A percentile compares a stretch with the other conserved stretches of the same genome.
Evolutionary conservation across 805 yeast genomes (phyloP).

Genomic region (Kazachstania kunashirensis): DNA sequence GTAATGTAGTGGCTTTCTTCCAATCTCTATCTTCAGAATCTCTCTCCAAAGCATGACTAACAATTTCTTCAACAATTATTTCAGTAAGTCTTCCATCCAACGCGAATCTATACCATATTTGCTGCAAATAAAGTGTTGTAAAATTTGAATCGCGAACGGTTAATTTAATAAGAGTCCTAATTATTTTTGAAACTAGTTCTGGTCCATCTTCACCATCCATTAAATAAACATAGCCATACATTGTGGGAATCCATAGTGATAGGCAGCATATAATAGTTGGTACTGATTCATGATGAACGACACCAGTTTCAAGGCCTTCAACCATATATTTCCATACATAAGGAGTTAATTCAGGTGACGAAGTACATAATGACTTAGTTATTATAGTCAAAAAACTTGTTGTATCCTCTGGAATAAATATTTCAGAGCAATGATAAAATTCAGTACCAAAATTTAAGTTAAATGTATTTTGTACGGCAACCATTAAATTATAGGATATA

Average conservation of each 20-base stretch:
- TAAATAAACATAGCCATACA: constrained; percentile 45
- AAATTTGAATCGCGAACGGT: constrained; percentile 40
- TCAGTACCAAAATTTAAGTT: constrained; percentile 48
- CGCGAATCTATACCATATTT: constrained; percentile 63
- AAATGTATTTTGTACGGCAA: constrained; percentile 47
- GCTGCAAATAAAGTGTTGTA: constrained; percentile 43
- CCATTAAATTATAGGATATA: constrained; percentile 51
- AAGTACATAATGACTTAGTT: constrained; percentile 42
- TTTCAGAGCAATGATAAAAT: constrained; percentile 42
- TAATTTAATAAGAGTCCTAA: constrained; percentile 50
- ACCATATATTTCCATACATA: constrained; percentile 34
- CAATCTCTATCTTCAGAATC: constrained; percentile 60
- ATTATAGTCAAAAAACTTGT: constrained; percentile 49
- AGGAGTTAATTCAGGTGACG: constrained; percentile 49
- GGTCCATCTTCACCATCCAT: constrained; percentile 46
- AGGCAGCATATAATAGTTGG: constrained; percentile 21
- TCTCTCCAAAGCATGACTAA: constrained; percentile 59
- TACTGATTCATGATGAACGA: constrained; percentile 8
- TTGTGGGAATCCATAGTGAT: constrained; percentile 64
- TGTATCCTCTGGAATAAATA: constrained; percentile 58
- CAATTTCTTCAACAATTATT: constrained; percentile 57
- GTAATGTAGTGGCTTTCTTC: constrained; percentile 48
- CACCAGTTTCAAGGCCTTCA: constrained; percentile 17
- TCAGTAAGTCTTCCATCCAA: constrained; percentile 47
- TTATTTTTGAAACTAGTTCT: constrained; percentile 45